These are phyloP conservation scores for Delitschia confertaspora DNA, from an alignment of 495 filamentous ascomycete species.

Conservation along the genomic window DNA sequence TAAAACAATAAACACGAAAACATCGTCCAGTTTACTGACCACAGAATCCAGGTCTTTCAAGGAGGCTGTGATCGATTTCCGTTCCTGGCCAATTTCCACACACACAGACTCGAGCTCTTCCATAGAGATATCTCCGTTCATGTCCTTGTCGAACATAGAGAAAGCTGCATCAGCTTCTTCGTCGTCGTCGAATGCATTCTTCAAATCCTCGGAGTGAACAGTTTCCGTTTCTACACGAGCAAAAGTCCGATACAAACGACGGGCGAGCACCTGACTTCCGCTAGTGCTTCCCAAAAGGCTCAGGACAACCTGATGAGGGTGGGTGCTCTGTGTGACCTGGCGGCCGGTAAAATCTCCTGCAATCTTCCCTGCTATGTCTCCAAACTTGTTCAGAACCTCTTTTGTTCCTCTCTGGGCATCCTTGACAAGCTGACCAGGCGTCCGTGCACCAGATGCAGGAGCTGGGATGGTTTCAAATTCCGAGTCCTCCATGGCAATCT, in stretches of 20 bases:
- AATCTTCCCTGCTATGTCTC: constrained; percentile 79
- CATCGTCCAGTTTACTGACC: constrained; percentile 79
- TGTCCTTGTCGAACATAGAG: constrained; percentile 86
- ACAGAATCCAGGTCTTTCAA: constrained; percentile 94
- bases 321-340: constrained; percentile 59
- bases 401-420: constrained; percentile 61
- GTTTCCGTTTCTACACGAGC: constrained; percentile 64
- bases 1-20: constrained; percentile 77
- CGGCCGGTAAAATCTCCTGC: constrained; percentile 93
- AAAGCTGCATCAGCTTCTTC: constrained; percentile 92
- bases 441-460: constrained; percentile 51
- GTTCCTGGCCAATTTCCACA: constrained; percentile 88
- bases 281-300: constrained; percentile 61
- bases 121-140: constrained; percentile 96
- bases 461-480: constrained; percentile 51
- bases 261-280: constrained; percentile 78
- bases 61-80: constrained; percentile 89
- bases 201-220: constrained; percentile 66
- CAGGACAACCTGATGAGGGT: constrained; percentile 74
- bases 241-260: constrained; percentile 88
- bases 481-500: constrained; percentile 62
- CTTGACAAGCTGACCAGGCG: constrained; percentile 55
- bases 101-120: constrained; percentile 89
- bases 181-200: constrained; percentile 67
- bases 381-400: constrained; percentile 66